Conservation (phyloP, 2,329 filamentous ascomycete genomes). For the Ramichloridium luteum region DNA sequence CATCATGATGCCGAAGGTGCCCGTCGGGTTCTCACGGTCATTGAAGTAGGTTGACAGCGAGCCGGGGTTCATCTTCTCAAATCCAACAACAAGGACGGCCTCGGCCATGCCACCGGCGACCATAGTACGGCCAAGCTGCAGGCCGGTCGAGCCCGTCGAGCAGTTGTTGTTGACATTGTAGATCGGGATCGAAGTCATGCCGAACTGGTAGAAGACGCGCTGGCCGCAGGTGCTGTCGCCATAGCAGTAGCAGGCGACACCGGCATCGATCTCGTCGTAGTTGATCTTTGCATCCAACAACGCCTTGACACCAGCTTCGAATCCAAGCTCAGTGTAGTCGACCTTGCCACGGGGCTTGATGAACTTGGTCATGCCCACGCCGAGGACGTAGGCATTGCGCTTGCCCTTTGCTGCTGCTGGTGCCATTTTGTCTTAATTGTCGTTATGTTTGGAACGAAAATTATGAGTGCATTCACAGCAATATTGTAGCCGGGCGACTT, state of each 20-base stretch:
- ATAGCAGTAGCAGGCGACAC: conserved; percentile 92
- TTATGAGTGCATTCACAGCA: no score
- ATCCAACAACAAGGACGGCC: conserved; percentile 82
- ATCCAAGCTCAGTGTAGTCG: conserved; percentile 87
- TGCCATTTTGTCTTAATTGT: neutral
- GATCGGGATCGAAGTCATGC: conserved; percentile 90
- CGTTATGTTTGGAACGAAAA: no score
- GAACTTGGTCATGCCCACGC: conserved; percentile 98
- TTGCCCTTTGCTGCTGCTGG: neutral
- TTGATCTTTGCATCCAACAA: conserved; percentile 77
- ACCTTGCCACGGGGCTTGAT: conserved; percentile 91
- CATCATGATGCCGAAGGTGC: conserved; percentile 54
- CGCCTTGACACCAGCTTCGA: conserved; percentile 82
- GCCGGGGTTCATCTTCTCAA: conserved; percentile 95
- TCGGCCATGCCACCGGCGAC: conserved; percentile 62
- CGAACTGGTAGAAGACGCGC: conserved; percentile 96
- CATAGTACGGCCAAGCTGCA: conserved; percentile 70
- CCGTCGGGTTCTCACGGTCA: conserved; percentile 69
- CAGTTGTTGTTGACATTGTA: conserved; percentile 99
- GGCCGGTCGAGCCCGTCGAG: conserved; percentile 78
- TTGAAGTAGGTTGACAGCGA: conserved; percentile 71
- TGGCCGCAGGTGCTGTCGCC: conserved; percentile 91
- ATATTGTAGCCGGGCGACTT: no score
- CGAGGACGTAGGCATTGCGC: conserved; percentile 63
- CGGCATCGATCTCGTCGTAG: conserved; percentile 92